These are phyloP conservation scores for maize (Zea mays) DNA, from an alignment of 176 grass and related monocot genomes.

Conservation along the genomic window DNA sequence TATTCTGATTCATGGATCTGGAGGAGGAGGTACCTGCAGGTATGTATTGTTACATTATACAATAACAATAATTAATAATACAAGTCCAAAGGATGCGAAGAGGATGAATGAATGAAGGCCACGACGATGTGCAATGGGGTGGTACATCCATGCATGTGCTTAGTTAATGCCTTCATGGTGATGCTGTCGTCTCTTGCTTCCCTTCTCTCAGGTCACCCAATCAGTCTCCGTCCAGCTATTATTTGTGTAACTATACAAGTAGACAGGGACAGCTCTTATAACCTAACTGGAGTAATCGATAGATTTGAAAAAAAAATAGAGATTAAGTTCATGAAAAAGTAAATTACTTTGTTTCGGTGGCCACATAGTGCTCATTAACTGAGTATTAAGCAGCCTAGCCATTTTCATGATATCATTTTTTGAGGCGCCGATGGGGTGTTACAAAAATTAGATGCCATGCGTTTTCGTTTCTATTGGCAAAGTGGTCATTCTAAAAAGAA, in stretches of 20 bases:
- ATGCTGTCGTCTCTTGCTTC: not conserved
- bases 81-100: not conserved
- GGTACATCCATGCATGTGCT: slow-evolving; percentile 40
- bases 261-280: not conserved
- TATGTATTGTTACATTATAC: not conserved
- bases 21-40: not conserved
- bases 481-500: too few relatives aligned
- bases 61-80: too few relatives aligned
- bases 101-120: not conserved
- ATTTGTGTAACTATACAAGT: slow-evolving; percentile 26
- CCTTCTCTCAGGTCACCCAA: not conserved
- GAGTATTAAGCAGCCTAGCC: too few relatives aligned
- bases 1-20: slow-evolving; percentile 29
- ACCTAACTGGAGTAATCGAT: too few relatives aligned
- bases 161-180: slow-evolving; percentile 43
- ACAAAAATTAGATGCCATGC: too few relatives aligned
- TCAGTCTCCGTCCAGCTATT: not conserved
- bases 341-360: too few relatives aligned
- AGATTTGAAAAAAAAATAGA: too few relatives aligned
- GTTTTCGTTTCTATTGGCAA: too few relatives aligned
- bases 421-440: too few relatives aligned
- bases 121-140: not conserved
- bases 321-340: too few relatives aligned
- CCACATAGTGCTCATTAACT: too few relatives aligned
- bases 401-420: too few relatives aligned